phyloP scores from a whole-genome alignment of 2,329 filamentous ascomycete genomes.

The Phialophora tarda region DNA sequence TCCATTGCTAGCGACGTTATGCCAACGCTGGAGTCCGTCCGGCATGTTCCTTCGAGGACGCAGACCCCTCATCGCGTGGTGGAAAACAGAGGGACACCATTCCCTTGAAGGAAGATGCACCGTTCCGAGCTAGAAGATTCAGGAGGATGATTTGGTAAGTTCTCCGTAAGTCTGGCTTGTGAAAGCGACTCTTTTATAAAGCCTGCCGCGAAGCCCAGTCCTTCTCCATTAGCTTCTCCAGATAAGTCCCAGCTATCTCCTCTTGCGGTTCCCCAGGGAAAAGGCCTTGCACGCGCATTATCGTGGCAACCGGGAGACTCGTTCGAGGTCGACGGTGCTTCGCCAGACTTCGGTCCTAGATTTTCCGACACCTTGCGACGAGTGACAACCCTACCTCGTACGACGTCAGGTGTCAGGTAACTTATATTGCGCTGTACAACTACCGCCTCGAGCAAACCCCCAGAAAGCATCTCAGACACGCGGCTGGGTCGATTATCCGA shows the following conservation, averaged over 20 bases:
- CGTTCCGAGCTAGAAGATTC: background rate
- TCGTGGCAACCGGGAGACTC: background rate
- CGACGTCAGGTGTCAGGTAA: background rate
- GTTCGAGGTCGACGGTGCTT: background rate
- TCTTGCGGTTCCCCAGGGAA: background rate
- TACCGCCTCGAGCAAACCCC: background rate
- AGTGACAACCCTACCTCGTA: background rate
- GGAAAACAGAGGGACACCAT: background rate
- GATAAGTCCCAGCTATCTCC: background rate
- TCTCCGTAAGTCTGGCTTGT: slow-evolving; percentile 5
- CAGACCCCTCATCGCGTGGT: background rate
- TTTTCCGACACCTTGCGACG: background rate
- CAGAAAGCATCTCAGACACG: background rate
- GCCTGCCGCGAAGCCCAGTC: background rate
- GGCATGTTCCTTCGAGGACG: background rate
- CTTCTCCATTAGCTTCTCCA: background rate
- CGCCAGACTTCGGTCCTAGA: slow-evolving; percentile 1
- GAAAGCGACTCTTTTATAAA: background rate
- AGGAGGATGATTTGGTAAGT: slow-evolving; percentile 20
- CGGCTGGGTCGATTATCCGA: background rate
- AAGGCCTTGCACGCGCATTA: background rate
- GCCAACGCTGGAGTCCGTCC: background rate
- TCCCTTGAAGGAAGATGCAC: slow-evolving; percentile 2
- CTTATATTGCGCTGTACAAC: background rate
- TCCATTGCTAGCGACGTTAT: background rate